Percentiles rank a stretch among this genome's conserved stretches.
Conservation (phyloP, 2,329 filamentous ascomycete genomes). For the Colletotrichum theobromicola region DNA sequence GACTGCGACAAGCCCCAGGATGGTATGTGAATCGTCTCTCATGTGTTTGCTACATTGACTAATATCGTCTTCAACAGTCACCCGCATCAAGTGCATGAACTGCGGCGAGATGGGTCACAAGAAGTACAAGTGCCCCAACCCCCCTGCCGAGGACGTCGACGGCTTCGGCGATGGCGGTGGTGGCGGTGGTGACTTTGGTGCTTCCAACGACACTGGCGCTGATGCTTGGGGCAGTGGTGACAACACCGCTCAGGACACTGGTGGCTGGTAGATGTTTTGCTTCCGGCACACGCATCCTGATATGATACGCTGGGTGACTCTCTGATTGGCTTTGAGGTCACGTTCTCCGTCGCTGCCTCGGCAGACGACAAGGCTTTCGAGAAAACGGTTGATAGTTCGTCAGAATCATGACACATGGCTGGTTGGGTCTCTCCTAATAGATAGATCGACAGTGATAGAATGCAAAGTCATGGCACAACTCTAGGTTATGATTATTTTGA, state of each 20-base stretch:
- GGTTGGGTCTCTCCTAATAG: constrained; percentile 1
- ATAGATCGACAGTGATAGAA: background rate
- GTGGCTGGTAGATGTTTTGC: constrained; percentile 11
- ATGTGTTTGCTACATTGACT: constrained; percentile 12
- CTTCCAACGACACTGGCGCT: background rate
- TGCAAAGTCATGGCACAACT: background rate
- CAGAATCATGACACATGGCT: background rate
- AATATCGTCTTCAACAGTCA: constrained; percentile 36
- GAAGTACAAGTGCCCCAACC: constrained; percentile 42
- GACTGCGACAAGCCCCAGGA: constrained; percentile 68
- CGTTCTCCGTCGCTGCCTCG: constrained; percentile 4
- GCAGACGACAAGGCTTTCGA: constrained; percentile 15
- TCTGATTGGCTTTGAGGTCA: constrained; percentile 14
- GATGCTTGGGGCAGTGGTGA: background rate
- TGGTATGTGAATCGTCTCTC: constrained; percentile 40
- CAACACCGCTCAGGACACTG: background rate
- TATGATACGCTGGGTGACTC: background rate
- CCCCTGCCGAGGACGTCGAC: constrained; percentile 30
- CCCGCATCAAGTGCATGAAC: constrained; percentile 64
- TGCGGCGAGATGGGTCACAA: constrained; percentile 56
- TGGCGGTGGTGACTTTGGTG: constrained; percentile 3
- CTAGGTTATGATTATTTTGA: background rate
- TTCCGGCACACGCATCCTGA: background rate
- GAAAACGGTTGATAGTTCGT: background rate
- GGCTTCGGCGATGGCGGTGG: constrained; percentile 9